Evolutionary conservation across 192 early-diverging fungal genomes (phyloP), one percentile per base, ranked within the genome.

Genomic region (Coemansia sp.): DNA sequence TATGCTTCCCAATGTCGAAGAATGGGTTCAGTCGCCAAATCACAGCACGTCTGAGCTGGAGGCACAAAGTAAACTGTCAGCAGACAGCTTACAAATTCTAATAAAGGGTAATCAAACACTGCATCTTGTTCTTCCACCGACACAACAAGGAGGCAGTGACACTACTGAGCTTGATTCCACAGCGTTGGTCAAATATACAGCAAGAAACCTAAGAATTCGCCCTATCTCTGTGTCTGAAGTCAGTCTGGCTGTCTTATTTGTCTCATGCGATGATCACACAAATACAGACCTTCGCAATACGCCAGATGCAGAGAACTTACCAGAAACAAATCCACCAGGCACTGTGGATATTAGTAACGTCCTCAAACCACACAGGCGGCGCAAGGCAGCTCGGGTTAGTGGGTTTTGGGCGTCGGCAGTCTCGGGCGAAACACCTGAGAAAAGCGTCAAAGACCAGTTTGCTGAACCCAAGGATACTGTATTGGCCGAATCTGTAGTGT

Each of bases 151-250:
- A 4, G 38, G 7, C 22, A 47, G 23, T 22, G 53, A 23, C n/a
- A 7, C 32, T 52, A 24, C 10, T 16, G 54, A 23, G 9, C 12
- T 20, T 18, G 47, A 38, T 45, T 22, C 37, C 18, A 24, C 38
- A 7, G 54, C 38, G 5, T 49, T 68, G 27, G 58, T 62, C 24
- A 59, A 51, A 23, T 14, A 13, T 3, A 35, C 55, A 4, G 75
- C 75, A 3, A 54, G 51, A 12, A 1, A 45, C 9, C 39, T 71
- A 7, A 22, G 53, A 9, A 23, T 62, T 13, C 59, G 61, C 13
- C 69, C 75, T 11, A 69, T 78, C 32, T 69, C 75, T 1, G 75
- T 72, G 35, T 78, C 75, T 2, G 75, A 78, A 49, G 68, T 78
- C 12, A 59, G 75, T 13, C 66, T 78, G 18, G 65, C 75, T 0